A percentile compares a stretch with the other conserved stretches of the same genome.
phyloP scores from a whole-genome alignment of 768 basidiomycete species.

The Floccularia luteovirens region DNA sequence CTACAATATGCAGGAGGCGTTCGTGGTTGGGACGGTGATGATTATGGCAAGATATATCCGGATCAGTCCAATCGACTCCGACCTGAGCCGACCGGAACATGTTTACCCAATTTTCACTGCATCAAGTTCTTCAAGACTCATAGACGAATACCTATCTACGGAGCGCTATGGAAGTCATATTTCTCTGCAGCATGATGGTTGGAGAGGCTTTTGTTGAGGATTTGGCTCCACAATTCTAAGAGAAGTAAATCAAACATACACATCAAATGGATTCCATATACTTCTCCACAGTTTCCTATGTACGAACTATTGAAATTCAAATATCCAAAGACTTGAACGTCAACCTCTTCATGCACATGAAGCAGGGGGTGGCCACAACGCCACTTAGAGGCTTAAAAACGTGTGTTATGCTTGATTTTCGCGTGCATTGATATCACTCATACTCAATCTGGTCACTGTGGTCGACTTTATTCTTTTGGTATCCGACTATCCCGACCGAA shows the following conservation, averaged over 20 bases:
- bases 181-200: slow-evolving; percentile 60
- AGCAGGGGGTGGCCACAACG: slow-evolving; percentile 89
- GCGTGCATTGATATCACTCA: slow-evolving; percentile 58
- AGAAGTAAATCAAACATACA: slow-evolving; percentile 25
- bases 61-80: no score
- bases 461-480: background rate
- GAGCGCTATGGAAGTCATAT: no score
- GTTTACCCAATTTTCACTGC: no score
- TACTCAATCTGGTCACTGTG: no score
- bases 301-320: slow-evolving; percentile 82
- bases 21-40: no score
- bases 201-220: slow-evolving; percentile 81
- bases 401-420: slow-evolving; percentile 88
- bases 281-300: slow-evolving; percentile 90
- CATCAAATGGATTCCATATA: slow-evolving; percentile 84
- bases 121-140: no score
- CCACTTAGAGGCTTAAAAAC: slow-evolving; percentile 97
- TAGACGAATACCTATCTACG: no score
- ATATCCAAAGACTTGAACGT: slow-evolving; percentile 47
- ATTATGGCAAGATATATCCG: no score
- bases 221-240: slow-evolving; percentile 72
- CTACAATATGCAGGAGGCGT: no score
- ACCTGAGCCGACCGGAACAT: no score
- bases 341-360: slow-evolving; percentile 62
- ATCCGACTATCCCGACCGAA: slow-evolving; percentile 1